Conservation (phyloP, 352 stramenopile species). For the Phytophthora quininea region DNA sequence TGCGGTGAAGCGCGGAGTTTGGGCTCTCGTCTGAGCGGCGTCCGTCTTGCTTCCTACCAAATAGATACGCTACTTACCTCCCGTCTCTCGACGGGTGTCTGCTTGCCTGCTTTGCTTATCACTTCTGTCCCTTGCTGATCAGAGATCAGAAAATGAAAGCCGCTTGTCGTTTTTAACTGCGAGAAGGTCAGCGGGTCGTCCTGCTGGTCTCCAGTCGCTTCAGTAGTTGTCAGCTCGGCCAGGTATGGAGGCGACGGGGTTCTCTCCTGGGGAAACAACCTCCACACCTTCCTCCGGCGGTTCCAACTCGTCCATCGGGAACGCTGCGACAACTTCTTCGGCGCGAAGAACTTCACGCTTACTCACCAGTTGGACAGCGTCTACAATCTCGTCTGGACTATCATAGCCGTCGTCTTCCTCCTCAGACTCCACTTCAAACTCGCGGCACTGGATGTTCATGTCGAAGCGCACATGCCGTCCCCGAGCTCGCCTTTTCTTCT, state of each 20-base stretch:
- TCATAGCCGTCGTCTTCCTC: conserved; percentile 49
- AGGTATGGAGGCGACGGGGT: conserved; percentile 10
- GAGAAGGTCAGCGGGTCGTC: conserved; percentile 42
- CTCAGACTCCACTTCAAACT: conserved; percentile 70
- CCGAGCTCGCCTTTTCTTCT: conserved; percentile 36
- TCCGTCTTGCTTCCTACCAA: conserved; percentile 29
- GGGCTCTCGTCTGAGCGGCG: conserved; percentile 6
- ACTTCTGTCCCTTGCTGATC: conserved; percentile 3
- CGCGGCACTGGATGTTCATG: conserved; percentile 41
- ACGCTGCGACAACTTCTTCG: conserved; percentile 36
- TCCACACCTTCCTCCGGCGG: conserved; percentile 10
- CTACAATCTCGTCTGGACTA: conserved; percentile 49
- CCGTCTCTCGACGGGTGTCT: conserved; percentile 19
- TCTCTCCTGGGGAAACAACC: conserved; percentile 16
- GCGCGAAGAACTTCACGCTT: conserved; percentile 42
- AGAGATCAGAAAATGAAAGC: conserved; percentile 48
- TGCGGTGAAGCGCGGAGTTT: conserved; percentile 23
- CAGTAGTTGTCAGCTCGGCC: conserved; percentile 1
- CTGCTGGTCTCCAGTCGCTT: conserved; percentile 1
- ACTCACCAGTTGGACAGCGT: conserved; percentile 46
- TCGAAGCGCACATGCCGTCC: conserved; percentile 55
- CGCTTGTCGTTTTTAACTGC: conserved; percentile 44
- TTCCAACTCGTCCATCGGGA: conserved; percentile 37
- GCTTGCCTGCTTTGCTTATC: neutral
- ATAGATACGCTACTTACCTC: conserved; percentile 52